Conservation (phyloP, 257 asterid genomes). For the Avicennia marina region DNA sequence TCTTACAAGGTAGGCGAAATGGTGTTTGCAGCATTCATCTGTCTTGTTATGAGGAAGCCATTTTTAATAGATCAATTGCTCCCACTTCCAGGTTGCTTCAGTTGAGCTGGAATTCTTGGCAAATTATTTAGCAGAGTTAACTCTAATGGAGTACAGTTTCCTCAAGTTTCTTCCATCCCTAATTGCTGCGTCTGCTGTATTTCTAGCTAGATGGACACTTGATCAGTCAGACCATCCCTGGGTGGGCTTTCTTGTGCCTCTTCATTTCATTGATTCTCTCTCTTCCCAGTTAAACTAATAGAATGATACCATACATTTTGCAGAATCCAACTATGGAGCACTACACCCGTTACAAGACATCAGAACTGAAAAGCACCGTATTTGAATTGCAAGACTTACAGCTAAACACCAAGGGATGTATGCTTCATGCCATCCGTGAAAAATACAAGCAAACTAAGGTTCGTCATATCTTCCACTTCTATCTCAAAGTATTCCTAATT, state of each 20-base stretch:
- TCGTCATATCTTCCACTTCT: not conserved
- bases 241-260: slow-evolving; percentile 65
- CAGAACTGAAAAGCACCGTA: slow-evolving; percentile 58
- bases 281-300: not conserved
- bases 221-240: slow-evolving; percentile 94
- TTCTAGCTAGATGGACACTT: slow-evolving; percentile 92
- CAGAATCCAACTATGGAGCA: slow-evolving; percentile 87
- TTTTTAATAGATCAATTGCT: slow-evolving; percentile 12
- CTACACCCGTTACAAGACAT: slow-evolving; percentile 57
- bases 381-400: slow-evolving; percentile 68
- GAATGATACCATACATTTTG: slow-evolving; percentile 17
- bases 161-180: slow-evolving; percentile 82
- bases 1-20: slow-evolving; percentile 55
- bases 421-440: slow-evolving; percentile 62
- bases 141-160: slow-evolving; percentile 71
- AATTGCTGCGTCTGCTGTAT: slow-evolving; percentile 89
- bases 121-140: slow-evolving; percentile 83
- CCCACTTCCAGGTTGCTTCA: slow-evolving; percentile 65
- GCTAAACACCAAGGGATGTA: slow-evolving; percentile 44
- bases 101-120: slow-evolving; percentile 93
- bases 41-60: slow-evolving; percentile 17
- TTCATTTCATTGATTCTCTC: not conserved
- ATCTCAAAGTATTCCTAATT: too few species aligned
- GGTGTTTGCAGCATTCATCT: not conserved
- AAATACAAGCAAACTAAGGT: slow-evolving; percentile 89